Conservation (phyloP, 2,329 filamentous ascomycete genomes). For the Hymenoscyphus albidus region DNA sequence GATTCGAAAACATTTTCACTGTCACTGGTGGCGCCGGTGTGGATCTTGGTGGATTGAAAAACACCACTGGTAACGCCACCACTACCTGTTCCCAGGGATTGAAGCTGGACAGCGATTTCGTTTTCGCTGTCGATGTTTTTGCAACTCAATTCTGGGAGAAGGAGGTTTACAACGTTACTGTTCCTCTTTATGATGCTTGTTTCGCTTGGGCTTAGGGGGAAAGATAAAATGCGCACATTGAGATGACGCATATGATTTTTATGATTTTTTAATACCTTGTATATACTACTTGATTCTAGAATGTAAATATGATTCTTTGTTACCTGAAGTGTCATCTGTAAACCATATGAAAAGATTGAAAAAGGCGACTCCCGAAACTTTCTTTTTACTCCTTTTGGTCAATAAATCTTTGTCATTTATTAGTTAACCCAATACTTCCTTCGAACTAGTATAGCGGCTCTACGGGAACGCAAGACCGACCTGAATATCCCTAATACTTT, state of each 20-base stretch:
- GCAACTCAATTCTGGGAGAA: constrained; percentile 29
- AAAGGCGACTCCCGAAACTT: too few species aligned
- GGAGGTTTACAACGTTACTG: constrained; percentile 27
- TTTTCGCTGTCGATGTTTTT: constrained; percentile 32
- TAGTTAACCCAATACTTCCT: too few species aligned
- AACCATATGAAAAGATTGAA: too few species aligned
- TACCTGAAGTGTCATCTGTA: too few species aligned
- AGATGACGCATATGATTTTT: constrained; percentile 1
- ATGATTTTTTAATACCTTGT: not conserved
- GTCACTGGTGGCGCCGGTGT: constrained; percentile 31
- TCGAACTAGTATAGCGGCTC: too few species aligned
- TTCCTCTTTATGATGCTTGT: constrained; percentile 33
- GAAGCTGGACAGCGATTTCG: constrained; percentile 29
- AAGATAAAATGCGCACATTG: not conserved
- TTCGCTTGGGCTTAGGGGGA: constrained; percentile 20
- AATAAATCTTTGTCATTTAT: too few species aligned
- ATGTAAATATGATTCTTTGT: too few species aligned
- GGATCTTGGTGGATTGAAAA: constrained; percentile 22
- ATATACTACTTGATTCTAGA: too few species aligned
- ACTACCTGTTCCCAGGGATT: constrained; percentile 29
- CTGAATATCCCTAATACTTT: too few species aligned
- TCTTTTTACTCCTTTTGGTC: too few species aligned
- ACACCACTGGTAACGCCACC: constrained; percentile 17
- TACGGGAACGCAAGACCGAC: too few species aligned
- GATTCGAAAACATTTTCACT: constrained; percentile 38